Evolutionary conservation across 73 alveolate genomes (phyloP), one percentile per base, ranked within the genome.

Genomic region (Paramecium octaurelia): DNA sequence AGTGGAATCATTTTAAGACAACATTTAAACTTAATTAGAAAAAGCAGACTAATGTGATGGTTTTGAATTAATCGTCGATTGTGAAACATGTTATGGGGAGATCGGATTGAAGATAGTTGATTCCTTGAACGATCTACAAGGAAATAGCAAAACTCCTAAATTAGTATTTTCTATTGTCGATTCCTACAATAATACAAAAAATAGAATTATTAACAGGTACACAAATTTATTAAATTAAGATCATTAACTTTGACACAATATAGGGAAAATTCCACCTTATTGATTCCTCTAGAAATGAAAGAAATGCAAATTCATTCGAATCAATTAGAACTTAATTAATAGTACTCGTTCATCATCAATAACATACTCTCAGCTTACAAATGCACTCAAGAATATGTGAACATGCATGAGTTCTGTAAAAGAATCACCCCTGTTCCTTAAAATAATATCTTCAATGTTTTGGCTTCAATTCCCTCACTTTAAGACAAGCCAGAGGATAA

Each of bases 401-500:
- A 31, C 7, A 80, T 80, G 91, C 42, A 80, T 23, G 76, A 42
- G 11, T 80, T 44, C 24, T 43, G 46, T 46, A 21, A 80, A 8
- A 16, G 91, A 48, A 44, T 80, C 8, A 24, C 34, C 24, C 91
- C 91, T 0, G 46, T 24, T 2, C 70, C 70, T 24, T 43, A 34
- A 44, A 80, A 40, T 80, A 80, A 80, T 23, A 80, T 80, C 23
- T 80, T 80, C 24, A 80, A 80, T 80, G 12, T 48, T 14, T 14
- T 80, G 2, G 57, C 46, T 23, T 46, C 20, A 18, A 21, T 80
- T 31, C 91, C 91, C 6, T 24, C 64, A 11, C 29, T 31, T 16
- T 24, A 44, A 8, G 73, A 40, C 20, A 42, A 40, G 3, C 64
- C 46, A 46, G 73, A 80, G n/a, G 68, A 80, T 80, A 80, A 42